A percentile compares a stretch with the other conserved stretches of the same genome.
These are phyloP conservation scores for Clonostachys solani DNA, from an alignment of 2,329 filamentous ascomycete species.

Conservation along the genomic window DNA sequence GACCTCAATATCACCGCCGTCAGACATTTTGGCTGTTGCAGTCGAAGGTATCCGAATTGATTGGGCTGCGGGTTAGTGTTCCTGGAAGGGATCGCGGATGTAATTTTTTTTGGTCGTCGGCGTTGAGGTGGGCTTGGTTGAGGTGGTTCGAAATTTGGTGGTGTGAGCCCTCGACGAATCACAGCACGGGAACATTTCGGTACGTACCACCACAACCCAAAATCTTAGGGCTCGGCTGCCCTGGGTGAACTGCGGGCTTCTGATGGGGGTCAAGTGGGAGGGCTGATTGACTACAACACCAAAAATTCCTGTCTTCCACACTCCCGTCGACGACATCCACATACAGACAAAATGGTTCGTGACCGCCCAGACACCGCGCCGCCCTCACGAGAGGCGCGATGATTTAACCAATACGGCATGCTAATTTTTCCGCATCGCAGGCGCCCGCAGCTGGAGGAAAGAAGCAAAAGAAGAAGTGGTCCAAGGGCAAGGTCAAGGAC, in stretches of 20 bases:
- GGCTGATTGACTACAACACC: conserved; percentile 13
- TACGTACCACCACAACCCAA: conserved; percentile 18
- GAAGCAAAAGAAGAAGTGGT: conserved; percentile 51
- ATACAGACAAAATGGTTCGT: conserved; percentile 39
- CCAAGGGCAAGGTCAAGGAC: conserved; percentile 85
- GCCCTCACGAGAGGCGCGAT: conserved; percentile 4
- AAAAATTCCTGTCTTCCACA: conserved; percentile 25
- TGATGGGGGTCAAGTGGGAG: conserved; percentile 18
- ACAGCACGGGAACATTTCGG: conserved; percentile 15
- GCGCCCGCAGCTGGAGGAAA: conserved; percentile 41
- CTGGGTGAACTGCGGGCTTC: conserved; percentile 23
- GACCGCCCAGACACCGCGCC: conserved; percentile 2
- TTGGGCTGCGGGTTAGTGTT: conserved; percentile 27
- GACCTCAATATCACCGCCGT: conserved; percentile 91
- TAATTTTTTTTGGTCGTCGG: conserved; percentile 21
- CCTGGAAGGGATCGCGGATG: conserved; percentile 30
- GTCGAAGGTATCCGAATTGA: conserved; percentile 29
- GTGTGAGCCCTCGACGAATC: conserved; percentile 27
- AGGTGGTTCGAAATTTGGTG: conserved; percentile 27
- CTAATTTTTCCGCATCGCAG: conserved; percentile 14
- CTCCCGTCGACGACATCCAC: conserved; percentile 30
- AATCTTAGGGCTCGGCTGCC: conserved; percentile 36
- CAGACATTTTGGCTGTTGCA: conserved; percentile 73
- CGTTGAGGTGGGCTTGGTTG: conserved; percentile 24
- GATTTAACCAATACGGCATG: background rate